Conservation (phyloP, 2,329 filamentous ascomycete genomes). For the Colletotrichum eremochloae region DNA sequence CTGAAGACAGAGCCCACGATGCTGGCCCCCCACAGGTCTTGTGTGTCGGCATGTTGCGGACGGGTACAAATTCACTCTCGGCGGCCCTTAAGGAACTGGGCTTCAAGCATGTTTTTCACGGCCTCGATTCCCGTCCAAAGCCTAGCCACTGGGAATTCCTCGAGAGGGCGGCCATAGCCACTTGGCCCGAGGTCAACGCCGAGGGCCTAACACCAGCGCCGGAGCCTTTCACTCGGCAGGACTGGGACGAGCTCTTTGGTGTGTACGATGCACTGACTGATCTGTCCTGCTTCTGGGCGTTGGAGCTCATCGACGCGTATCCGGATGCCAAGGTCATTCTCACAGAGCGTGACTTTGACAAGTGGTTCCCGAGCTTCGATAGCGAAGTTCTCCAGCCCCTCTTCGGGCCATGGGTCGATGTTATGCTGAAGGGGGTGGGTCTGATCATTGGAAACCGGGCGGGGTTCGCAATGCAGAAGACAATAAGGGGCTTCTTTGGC, state of each 20-base stretch:
- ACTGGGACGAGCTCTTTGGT: slow-evolving; percentile 53
- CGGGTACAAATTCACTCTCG: slow-evolving; percentile 38
- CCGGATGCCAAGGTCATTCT: slow-evolving; percentile 53
- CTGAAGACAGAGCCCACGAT: slow-evolving; percentile 9
- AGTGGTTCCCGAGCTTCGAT: slow-evolving; percentile 50
- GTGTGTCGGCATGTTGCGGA: slow-evolving; percentile 41
- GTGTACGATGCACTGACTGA: slow-evolving; percentile 50
- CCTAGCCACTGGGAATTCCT: slow-evolving; percentile 34
- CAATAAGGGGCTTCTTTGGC: slow-evolving; percentile 48
- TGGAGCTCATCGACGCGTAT: slow-evolving; percentile 49
- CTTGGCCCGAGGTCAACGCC: slow-evolving; percentile 28
- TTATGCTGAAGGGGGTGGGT: slow-evolving; percentile 46
- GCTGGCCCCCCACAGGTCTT: slow-evolving; percentile 34
- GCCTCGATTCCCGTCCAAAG: slow-evolving; percentile 24
- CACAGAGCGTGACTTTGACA: slow-evolving; percentile 49
- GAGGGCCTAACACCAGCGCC: neutral
- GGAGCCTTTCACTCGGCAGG: slow-evolving; percentile 40
- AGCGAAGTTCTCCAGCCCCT: slow-evolving; percentile 48
- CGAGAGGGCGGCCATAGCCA: slow-evolving; percentile 21
- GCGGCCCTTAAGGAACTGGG: slow-evolving; percentile 34
- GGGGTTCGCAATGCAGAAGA: slow-evolving; percentile 45
- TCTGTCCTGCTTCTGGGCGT: slow-evolving; percentile 46
- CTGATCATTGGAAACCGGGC: slow-evolving; percentile 52
- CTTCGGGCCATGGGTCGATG: slow-evolving; percentile 40
- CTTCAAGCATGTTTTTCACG: slow-evolving; percentile 39